phyloP scores from a whole-genome alignment of 2,329 filamentous ascomycete genomes.

The Fusarium pilosicola region DNA sequence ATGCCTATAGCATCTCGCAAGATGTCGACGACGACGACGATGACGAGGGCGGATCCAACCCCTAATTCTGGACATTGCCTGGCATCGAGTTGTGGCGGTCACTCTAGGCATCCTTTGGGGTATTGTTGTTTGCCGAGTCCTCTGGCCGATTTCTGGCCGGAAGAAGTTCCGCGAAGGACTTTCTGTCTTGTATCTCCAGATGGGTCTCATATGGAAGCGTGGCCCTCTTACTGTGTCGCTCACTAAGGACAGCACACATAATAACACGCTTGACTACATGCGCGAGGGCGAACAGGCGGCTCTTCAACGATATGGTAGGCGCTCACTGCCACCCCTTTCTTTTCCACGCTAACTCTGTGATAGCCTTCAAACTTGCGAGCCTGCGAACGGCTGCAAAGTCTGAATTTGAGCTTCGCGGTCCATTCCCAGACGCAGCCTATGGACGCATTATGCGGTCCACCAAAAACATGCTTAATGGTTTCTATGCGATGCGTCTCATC shows the following conservation, averaged over 20 bases:
- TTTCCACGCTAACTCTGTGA: background rate
- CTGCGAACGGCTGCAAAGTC: constrained; percentile 78
- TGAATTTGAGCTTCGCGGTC: constrained; percentile 89
- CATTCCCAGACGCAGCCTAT: constrained; percentile 81
- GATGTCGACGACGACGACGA: constrained; percentile 84
- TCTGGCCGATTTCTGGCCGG: constrained; percentile 94
- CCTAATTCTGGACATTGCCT: constrained; percentile 85
- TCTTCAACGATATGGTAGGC: constrained; percentile 77
- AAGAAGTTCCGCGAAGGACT: constrained; percentile 89
- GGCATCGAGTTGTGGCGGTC: constrained; percentile 88
- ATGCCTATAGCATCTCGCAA: constrained; percentile 89
- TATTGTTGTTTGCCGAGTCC: constrained; percentile 84
- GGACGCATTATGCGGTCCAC: constrained; percentile 81
- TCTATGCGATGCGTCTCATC: constrained; percentile 95
- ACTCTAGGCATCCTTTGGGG: constrained; percentile 91
- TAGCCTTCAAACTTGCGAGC: constrained; percentile 75
- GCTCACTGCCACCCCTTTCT: background rate
- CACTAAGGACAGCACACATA: constrained; percentile 64
- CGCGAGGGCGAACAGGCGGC: constrained; percentile 87
- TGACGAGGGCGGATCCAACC: constrained; percentile 85
- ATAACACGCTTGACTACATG: constrained; percentile 75
- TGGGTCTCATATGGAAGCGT: constrained; percentile 96
- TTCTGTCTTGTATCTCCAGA: constrained; percentile 90
- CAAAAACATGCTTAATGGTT: constrained; percentile 86
- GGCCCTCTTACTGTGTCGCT: constrained; percentile 83